Evolutionary conservation across 495 filamentous ascomycete species (phyloP), one percentile per base, ranked within the genome.

Genomic region (Penicillium maclennaniae): DNA sequence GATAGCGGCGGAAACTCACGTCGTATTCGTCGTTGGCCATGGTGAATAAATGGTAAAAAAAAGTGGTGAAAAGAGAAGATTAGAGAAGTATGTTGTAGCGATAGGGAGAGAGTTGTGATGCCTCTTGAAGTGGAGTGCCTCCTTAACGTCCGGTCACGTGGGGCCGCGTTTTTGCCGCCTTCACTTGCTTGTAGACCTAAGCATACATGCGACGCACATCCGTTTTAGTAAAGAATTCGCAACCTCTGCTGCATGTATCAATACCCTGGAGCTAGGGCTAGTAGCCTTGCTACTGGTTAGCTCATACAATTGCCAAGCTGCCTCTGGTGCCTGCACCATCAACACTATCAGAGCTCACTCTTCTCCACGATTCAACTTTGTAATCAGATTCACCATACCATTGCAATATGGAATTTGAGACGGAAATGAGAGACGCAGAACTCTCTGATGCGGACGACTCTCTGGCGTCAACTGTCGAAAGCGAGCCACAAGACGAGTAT

Each of bases 21-120:
- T 99, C 93, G 76, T 99, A 97, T 79, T 99, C 95, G 79, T 99
- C 95, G 84, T 99, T 99, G 64, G 95, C 95, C 95, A 99, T 99
- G 31, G 54, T 65, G 63, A 52, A 46, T 45, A 59, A 55, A 58
- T 61, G 61, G 61, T 60, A 47, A 43, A 20, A 36, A 36, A 53
- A 65, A 60, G 56, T 55, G 42, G 52, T n/a, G 40, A 48, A 46
- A 50, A 47, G 46, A 49, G 43, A 58, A 50, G 53, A 56, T 36
- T 43, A 53, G 45, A 53, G 43, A 49, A 49, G 61, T 52, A 59
- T 58, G 58, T 48, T 48, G 51, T 39, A 43, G 47, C 59, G 62
- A 63, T 53, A 60, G 54, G 57, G 42, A 58, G 62, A 56, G 63
- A 68, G 66, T 60, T 63, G 56, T 62, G 65, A 68, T 68, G 59